Percentiles rank a stretch among this genome's conserved stretches.
Conservation (phyloP, 1,284 basidiomycete species). For the Fomitopsis schrenkii region DNA sequence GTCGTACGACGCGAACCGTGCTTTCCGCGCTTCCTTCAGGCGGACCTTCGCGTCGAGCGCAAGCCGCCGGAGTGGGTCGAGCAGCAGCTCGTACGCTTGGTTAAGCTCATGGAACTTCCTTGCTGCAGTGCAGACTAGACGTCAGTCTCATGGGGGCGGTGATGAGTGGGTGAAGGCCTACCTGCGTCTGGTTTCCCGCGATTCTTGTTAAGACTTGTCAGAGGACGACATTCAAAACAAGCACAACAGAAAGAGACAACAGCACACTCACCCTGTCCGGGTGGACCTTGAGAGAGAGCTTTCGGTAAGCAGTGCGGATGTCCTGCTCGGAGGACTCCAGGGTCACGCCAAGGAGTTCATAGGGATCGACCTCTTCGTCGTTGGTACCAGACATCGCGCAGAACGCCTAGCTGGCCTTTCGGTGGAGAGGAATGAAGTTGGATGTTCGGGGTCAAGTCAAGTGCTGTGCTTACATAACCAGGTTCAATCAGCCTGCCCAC, state of each 20-base stretch:
- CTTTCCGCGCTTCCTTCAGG: constrained; percentile 65
- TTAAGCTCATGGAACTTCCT: constrained; percentile 87
- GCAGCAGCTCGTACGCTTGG: constrained; percentile 80
- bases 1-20: constrained; percentile 74
- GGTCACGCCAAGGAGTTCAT: constrained; percentile 68
- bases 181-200: constrained; percentile 78
- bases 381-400: constrained; percentile 12
- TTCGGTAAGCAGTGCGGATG: constrained; percentile 80
- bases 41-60: constrained; percentile 80
- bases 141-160: neutral
- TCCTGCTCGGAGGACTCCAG: constrained; percentile 76
- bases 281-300: constrained; percentile 83
- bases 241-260: neutral
- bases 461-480: too few species aligned
- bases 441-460: too few species aligned
- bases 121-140: constrained; percentile 33
- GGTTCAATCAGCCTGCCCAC: too few species aligned
- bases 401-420: neutral
- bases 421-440: too few species aligned
- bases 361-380: constrained; percentile 62
- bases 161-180: constrained; percentile 22
- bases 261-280: constrained; percentile 71
- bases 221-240: constrained; percentile 17
- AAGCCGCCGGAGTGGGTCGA: constrained; percentile 80
- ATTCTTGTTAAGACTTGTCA: constrained; percentile 46